Conservation (phyloP, 257 asterid genomes). For the Solanum gracilifrons region DNA sequence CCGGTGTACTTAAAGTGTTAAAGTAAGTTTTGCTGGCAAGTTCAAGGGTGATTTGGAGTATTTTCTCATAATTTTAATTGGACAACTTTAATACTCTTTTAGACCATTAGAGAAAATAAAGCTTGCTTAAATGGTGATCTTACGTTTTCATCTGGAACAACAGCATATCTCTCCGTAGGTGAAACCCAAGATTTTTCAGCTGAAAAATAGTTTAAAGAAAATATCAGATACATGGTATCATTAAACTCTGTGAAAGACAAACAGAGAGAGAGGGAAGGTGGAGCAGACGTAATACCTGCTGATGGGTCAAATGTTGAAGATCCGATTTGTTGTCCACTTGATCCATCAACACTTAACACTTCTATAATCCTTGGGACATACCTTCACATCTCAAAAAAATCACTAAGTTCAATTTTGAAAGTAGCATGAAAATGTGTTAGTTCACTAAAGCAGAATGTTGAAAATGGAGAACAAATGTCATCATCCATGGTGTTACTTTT, state of each 20-base stretch:
- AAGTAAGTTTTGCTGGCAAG: neutral
- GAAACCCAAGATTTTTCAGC: conserved; percentile 71
- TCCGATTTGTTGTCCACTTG: conserved; percentile 64
- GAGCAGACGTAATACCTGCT: conserved; percentile 32
- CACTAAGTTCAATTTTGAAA: neutral
- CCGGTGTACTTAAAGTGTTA: neutral
- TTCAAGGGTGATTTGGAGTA: neutral
- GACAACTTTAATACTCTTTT: neutral
- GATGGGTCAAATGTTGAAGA: conserved; percentile 54
- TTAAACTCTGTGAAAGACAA: neutral
- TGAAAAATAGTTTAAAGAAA: neutral
- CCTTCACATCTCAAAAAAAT: conserved; percentile 22
- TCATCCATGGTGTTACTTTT: neutral
- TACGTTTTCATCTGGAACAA: conserved; percentile 82
- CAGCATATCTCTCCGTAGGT: conserved; percentile 89
- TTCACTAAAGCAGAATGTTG: neutral
- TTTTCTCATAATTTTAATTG: neutral
- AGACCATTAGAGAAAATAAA: neutral
- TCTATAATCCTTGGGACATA: conserved; percentile 77
- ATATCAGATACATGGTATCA: neutral
- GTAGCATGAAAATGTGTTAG: neutral
- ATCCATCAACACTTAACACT: conserved; percentile 72
- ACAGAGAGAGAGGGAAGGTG: neutral
- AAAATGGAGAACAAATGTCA: neutral
- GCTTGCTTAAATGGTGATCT: conserved; percentile 6